Base-by-base conservation (phyloP, 805 yeast species). In the Saccharomycopsis amapae region DNA sequence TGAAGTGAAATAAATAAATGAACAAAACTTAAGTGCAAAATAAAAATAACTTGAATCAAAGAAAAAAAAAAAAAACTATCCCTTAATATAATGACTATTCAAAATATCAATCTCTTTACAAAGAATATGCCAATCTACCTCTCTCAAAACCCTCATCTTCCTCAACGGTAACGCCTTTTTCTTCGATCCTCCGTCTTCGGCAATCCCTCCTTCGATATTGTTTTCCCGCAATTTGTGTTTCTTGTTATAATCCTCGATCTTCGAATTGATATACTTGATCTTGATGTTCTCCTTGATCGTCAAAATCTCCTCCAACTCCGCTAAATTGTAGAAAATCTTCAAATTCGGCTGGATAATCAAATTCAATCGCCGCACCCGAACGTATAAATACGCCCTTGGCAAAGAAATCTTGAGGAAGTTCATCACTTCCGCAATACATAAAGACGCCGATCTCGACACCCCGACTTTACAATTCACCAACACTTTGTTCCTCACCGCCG, bases 401-500 rank as follows among this genome's bases (percentile, higher is more conserved):
- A 90, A 65, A 35, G 79, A 76, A 41, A 86, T 67, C n/a, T 75
- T 65, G 42, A 84, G 62, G 35, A 95, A 65, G 53, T 78, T 76
- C 96, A 90, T 89, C 26, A 86, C 95, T 59, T 88, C 97, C 1
- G 97, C 96, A 53, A 90, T 90, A 56, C 95, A 90, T 5, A 90
- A 93, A 0, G 97, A 86, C 0, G 97, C 97, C 3, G 96, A 85
- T 46, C 97, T 69, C 0, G 96, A 86, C 4, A 90, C 97, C 0
- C 97, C 97, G 42, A 87, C 97, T 58, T 95, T 85, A 58, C 97
- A 90, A 61, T 90, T 97, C 7, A 90, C 88, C 50, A 90, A 67
- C 1, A 81, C 77, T 24, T 22, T 36, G 18, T 45, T 50, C 23
- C 40, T 33, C 22, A 39, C 33, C 13, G 32, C 5, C n/a, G 41